A percentile compares a stretch with the other conserved stretches of the same genome.
Conservation (phyloP, 1,139 yeast genomes). For the Hemisphaericaspora xylofermentans region DNA sequence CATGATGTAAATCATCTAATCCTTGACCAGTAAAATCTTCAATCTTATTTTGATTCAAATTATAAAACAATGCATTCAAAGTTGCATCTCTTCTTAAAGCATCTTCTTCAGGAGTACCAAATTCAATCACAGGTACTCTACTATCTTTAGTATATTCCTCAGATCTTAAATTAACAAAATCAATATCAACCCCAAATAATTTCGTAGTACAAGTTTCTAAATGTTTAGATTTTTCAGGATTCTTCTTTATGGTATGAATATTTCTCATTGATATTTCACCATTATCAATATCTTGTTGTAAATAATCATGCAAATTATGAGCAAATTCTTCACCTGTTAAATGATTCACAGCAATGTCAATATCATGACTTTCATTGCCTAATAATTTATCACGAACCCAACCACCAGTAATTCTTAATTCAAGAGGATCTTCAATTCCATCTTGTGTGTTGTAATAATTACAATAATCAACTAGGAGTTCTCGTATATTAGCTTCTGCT, state of each 20-base stretch:
- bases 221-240: constrained; percentile 95
- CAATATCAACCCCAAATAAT: constrained; percentile 77
- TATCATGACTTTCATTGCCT: constrained; percentile 76
- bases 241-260: constrained; percentile 81
- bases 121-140: constrained; percentile 72
- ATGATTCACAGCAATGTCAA: constrained; percentile 85
- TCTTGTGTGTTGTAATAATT: constrained; percentile 29
- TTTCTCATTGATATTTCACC: constrained; percentile 46
- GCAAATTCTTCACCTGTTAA: constrained; percentile 89
- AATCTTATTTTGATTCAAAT: constrained; percentile 60
- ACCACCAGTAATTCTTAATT: constrained; percentile 90
- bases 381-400: constrained; percentile 97
- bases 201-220: constrained; percentile 94
- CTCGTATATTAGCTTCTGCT: constrained; percentile 48
- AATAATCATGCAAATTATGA: constrained; percentile 54
- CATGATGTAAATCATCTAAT: constrained; percentile 62
- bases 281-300: constrained; percentile 44
- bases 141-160: constrained; percentile 83
- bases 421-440: constrained; percentile 23
- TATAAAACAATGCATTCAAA: constrained; percentile 84
- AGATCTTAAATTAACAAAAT: constrained; percentile 85
- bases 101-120: constrained; percentile 91
- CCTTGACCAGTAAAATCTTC: constrained; percentile 88
- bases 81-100: constrained; percentile 95
- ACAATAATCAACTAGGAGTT: constrained; percentile 46